phyloP scores from a whole-genome alignment of 2,329 filamentous ascomycete species.

The Arthrobotrys conoides region DNA sequence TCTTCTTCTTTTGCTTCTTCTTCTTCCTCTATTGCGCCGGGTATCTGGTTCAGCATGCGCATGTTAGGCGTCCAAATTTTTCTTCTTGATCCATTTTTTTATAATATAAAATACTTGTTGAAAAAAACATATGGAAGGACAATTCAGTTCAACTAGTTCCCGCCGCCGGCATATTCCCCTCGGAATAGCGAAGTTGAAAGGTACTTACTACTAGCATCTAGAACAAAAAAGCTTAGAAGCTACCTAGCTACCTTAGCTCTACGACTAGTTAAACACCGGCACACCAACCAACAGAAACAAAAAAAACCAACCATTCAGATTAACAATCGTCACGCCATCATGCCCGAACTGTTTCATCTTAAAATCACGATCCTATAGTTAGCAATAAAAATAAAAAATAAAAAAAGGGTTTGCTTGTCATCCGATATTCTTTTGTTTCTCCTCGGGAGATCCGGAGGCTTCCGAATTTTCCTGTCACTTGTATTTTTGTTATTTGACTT shows the following conservation, averaged over 20 bases:
- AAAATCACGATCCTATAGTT: conserved; percentile 13
- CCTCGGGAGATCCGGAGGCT: conserved; percentile 24
- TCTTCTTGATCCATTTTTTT: conserved; percentile 20
- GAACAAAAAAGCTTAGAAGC: too few relatives aligned
- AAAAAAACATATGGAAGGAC: neutral
- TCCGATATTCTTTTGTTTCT: conserved; percentile 19
- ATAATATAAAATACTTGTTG: conserved; percentile 21
- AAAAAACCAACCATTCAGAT: conserved; percentile 7
- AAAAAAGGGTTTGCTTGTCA: conserved; percentile 3
- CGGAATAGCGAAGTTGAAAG: neutral
- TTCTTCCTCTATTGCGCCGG: conserved; percentile 38
- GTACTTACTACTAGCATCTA: neutral
- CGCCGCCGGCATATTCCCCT: neutral
- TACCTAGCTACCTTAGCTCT: too few relatives aligned
- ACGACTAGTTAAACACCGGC: too few relatives aligned
- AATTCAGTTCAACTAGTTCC: neutral
- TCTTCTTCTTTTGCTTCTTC: conserved; percentile 3
- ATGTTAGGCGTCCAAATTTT: conserved; percentile 54
- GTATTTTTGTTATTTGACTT: neutral
- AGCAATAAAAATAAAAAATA: too few relatives aligned
- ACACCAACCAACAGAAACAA: too few relatives aligned
- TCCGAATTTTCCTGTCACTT: neutral
- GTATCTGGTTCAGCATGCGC: conserved; percentile 54
- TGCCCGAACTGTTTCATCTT: conserved; percentile 17
- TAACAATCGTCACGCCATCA: conserved; percentile 23